phyloP scores from a whole-genome alignment of 331 rosid genomes.

The Quercus tomentella region DNA sequence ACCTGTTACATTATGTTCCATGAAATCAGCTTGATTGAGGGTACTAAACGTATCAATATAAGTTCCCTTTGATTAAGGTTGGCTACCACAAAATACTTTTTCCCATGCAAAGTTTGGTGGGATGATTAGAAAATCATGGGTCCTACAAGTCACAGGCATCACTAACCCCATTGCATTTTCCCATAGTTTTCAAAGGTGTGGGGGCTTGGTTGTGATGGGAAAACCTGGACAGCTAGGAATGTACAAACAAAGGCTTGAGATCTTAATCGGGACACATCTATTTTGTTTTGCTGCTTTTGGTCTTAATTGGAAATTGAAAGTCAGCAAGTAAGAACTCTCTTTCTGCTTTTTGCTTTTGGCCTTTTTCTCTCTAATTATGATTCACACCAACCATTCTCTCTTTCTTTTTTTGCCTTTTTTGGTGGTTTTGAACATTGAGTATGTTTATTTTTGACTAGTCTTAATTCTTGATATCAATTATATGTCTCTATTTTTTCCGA shows the following conservation, averaged over 20 bases:
- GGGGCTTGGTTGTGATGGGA: conserved; percentile 13
- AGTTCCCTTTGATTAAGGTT: neutral
- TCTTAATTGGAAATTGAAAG: neutral
- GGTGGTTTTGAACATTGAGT: neutral
- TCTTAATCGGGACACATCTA: conserved; percentile 14
- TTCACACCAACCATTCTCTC: neutral
- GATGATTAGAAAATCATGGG: conserved; percentile 1
- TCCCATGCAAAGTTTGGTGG: conserved; percentile 14
- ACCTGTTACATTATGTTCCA: neutral
- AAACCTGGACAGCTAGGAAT: neutral
- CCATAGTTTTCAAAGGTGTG: conserved; percentile 9
- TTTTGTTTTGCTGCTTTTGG: conserved; percentile 3
- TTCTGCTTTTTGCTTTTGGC: conserved; percentile 18
- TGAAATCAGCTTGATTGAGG: neutral
- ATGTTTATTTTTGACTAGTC: too few relatives aligned
- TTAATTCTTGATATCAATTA: too few relatives aligned
- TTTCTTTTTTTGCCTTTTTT: neutral
- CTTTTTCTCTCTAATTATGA: neutral
- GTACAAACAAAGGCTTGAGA: too few relatives aligned
- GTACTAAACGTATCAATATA: neutral
- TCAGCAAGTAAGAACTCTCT: neutral
- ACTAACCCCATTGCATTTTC: neutral
- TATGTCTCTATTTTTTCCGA: too few relatives aligned
- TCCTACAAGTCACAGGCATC: conserved; percentile 29
- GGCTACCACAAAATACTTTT: neutral